A percentile compares a stretch with the other conserved stretches of the same genome.
Conservation (phyloP, 164 flowering plant genomes). For the Chimonanthus praecox region DNA sequence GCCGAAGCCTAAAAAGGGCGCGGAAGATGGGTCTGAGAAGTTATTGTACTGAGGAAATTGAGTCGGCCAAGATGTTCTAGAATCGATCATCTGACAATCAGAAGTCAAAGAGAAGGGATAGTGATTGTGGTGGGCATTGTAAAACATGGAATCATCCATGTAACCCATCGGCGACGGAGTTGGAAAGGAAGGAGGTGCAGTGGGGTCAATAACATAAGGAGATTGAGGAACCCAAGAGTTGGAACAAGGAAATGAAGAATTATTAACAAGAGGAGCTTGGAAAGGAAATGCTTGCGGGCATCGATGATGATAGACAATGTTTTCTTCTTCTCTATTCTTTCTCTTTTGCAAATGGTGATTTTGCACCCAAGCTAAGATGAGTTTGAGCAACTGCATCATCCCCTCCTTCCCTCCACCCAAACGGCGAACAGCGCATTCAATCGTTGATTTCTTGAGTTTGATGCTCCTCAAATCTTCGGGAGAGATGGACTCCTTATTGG, state of each 20-base stretch:
- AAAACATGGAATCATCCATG: slow-evolving; percentile 19
- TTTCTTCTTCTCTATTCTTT: slow-evolving; percentile 13
- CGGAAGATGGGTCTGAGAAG: slow-evolving; percentile 10
- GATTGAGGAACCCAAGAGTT: slow-evolving; percentile 22
- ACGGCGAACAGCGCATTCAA: slow-evolving; percentile 71
- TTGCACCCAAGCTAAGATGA: slow-evolving; percentile 91
- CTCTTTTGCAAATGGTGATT: slow-evolving; percentile 71
- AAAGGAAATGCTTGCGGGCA: slow-evolving; percentile 3
- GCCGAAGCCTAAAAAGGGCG: too few species aligned
- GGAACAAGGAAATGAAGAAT: slow-evolving; percentile 11
- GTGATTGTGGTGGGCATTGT: background rate
- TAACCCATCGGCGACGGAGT: slow-evolving; percentile 21
- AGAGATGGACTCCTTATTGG: slow-evolving; percentile 74
- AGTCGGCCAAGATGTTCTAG: slow-evolving; percentile 31
- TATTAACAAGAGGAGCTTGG: slow-evolving; percentile 10
- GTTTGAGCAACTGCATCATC: slow-evolving; percentile 70
- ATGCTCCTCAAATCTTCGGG: slow-evolving; percentile 88
- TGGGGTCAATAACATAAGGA: background rate
- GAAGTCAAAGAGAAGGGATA: slow-evolving; percentile 2
- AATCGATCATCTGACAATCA: slow-evolving; percentile 35
- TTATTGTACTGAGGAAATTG: background rate
- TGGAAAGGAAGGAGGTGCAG: slow-evolving; percentile 4
- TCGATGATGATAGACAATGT: background rate
- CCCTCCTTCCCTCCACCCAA: slow-evolving; percentile 84
- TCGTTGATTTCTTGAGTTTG: slow-evolving; percentile 70